Conservation (phyloP, 2,329 filamentous ascomycete genomes). For the Botryotinia globosa region DNA sequence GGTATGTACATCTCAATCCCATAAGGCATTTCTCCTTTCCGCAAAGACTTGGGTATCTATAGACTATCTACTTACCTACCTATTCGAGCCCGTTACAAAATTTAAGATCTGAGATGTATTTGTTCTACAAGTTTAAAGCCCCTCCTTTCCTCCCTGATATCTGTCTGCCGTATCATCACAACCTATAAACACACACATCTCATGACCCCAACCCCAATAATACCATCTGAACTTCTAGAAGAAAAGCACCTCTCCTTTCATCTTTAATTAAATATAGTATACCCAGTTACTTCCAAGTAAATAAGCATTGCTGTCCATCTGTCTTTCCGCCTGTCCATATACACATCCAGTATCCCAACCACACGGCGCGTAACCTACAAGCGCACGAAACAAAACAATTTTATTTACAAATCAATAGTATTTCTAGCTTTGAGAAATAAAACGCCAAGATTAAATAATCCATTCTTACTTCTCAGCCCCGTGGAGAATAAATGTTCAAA, state of each 20-base stretch:
- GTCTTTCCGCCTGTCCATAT: not conserved
- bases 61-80: not conserved
- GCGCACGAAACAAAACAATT: not conserved
- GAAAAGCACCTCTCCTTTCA: not conserved
- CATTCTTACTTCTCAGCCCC: not conserved
- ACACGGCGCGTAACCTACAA: not conserved
- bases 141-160: not conserved
- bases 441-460: no score
- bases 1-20: no score
- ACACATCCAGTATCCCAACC: not conserved
- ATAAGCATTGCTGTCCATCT: not conserved
- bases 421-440: no score
- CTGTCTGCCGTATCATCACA: no score
- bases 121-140: no score
- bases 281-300: not conserved
- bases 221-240: not conserved
- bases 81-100: not conserved
- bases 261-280: not conserved
- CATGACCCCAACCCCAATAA: not conserved
- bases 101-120: not conserved
- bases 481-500: not conserved
- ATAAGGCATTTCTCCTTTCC: no score
- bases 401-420: not conserved
- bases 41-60: no score
- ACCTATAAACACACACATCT: not conserved